A percentile compares a stretch with the other conserved stretches of the same genome.
Evolutionary conservation across 148 eudicot genomes (phyloP).

Genomic region (Arbutus unedo): DNA sequence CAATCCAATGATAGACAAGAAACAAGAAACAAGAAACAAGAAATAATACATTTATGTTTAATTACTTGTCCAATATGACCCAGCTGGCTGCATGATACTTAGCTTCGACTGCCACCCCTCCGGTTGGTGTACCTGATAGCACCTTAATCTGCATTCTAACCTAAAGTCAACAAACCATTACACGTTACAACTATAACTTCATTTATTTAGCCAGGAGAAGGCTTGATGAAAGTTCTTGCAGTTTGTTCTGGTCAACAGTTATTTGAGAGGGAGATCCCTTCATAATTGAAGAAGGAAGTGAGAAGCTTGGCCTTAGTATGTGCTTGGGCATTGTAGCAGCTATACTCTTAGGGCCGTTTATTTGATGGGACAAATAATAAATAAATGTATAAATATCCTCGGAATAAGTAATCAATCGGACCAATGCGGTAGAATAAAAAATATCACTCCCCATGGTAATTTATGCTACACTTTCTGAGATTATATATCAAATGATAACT

Average conservation of each 20-base stretch:
- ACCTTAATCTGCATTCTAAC: slow-evolving; percentile 81
- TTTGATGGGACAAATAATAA: too few relatives aligned
- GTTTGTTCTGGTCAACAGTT: background rate
- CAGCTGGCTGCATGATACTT: slow-evolving; percentile 67
- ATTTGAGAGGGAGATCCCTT: too few relatives aligned
- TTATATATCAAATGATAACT: background rate
- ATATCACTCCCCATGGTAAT: too few relatives aligned
- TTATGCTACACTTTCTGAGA: background rate
- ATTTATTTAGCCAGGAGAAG: background rate
- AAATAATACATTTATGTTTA: slow-evolving; percentile 63
- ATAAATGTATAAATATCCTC: too few relatives aligned
- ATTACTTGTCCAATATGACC: slow-evolving; percentile 99
- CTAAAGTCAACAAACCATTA: slow-evolving; percentile 32
- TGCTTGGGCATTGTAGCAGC: too few relatives aligned
- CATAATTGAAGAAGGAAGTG: background rate
- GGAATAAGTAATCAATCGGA: too few relatives aligned
- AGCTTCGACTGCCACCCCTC: slow-evolving; percentile 84
- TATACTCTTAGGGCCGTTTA: too few relatives aligned
- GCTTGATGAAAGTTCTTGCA: background rate
- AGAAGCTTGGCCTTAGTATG: background rate
- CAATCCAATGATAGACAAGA: slow-evolving; percentile 21
- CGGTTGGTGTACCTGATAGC: slow-evolving; percentile 56
- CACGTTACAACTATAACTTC: background rate
- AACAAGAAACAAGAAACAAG: slow-evolving; percentile 46
- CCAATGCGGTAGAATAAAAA: too few relatives aligned